phyloP scores from a whole-genome alignment of 176 grass and related monocot genomes.

The Luzula sylvatica region DNA sequence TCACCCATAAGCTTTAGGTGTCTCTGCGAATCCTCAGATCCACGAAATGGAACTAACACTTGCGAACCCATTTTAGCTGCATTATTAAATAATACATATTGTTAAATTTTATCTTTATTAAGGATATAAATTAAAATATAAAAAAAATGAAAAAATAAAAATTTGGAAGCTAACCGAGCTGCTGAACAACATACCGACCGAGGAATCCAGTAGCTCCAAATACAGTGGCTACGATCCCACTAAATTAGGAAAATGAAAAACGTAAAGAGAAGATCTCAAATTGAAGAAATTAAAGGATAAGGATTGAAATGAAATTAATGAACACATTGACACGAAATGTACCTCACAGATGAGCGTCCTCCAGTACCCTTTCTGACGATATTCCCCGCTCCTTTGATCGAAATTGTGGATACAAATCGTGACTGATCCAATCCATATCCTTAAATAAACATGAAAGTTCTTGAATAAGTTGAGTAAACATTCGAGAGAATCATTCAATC shows the following conservation, averaged over 20 bases:
- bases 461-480: too few relatives aligned
- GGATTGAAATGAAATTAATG: background rate
- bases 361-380: conserved; percentile 88
- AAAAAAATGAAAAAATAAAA: background rate
- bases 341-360: conserved; percentile 83
- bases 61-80: conserved; percentile 96
- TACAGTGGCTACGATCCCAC: conserved; percentile 91
- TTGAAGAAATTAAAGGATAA: conserved; percentile 2
- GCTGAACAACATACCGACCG: conserved; percentile 83
- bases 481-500: too few relatives aligned
- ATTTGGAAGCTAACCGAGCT: conserved; percentile 59
- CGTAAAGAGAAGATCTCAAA: background rate
- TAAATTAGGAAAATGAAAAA: conserved; percentile 14
- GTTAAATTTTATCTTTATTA: background rate
- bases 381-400: conserved; percentile 60
- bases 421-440: conserved; percentile 42
- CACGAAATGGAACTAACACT: conserved; percentile 93
- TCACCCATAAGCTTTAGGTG: conserved; percentile 98
- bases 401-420: conserved; percentile 35
- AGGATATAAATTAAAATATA: background rate
- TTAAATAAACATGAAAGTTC: too few relatives aligned
- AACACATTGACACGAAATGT: conserved; percentile 6
- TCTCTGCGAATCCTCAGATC: conserved; percentile 76
- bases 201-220: conserved; percentile 99
- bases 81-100: conserved; percentile 2